These are phyloP conservation scores for Phytopythium sindhum DNA, from an alignment of 352 stramenopile genomes.

Conservation along the genomic window DNA sequence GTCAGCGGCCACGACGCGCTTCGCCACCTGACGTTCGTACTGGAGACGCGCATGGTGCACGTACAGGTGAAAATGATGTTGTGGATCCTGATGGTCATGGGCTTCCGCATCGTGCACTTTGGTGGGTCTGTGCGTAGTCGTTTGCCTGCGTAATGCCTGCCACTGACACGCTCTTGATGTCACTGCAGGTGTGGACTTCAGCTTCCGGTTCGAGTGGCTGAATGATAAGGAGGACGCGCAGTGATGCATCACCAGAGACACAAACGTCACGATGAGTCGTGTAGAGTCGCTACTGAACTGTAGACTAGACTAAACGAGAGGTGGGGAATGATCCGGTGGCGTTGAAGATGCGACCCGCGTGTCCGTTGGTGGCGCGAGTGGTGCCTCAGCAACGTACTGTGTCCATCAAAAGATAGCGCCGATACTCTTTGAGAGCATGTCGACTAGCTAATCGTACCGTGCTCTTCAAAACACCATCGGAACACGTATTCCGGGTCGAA, in stretches of 20 bases:
- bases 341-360: no score
- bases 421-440: no score
- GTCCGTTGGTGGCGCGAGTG: background rate
- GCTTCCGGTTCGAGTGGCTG: conserved; percentile 20
- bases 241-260: no score
- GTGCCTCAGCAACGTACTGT: background rate
- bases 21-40: conserved; percentile 18
- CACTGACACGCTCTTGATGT: background rate
- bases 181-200: conserved; percentile 20
- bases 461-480: no score
- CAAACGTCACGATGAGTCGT: no score
- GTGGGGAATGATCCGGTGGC: no score
- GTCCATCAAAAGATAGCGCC: background rate
- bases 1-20: conserved; percentile 7
- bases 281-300: no score
- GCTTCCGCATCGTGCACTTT: conserved; percentile 22
- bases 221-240: background rate
- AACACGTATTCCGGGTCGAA: background rate
- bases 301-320: no score
- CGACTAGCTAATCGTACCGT: no score
- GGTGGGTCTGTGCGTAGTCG: conserved; percentile 7
- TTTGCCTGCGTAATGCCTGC: background rate
- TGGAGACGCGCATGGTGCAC: conserved; percentile 14
- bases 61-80: conserved; percentile 26
- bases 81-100: conserved; percentile 23